Evolutionary conservation across 345 rosid genomes (phyloP).

Genomic region (Eucalyptus rudis): DNA sequence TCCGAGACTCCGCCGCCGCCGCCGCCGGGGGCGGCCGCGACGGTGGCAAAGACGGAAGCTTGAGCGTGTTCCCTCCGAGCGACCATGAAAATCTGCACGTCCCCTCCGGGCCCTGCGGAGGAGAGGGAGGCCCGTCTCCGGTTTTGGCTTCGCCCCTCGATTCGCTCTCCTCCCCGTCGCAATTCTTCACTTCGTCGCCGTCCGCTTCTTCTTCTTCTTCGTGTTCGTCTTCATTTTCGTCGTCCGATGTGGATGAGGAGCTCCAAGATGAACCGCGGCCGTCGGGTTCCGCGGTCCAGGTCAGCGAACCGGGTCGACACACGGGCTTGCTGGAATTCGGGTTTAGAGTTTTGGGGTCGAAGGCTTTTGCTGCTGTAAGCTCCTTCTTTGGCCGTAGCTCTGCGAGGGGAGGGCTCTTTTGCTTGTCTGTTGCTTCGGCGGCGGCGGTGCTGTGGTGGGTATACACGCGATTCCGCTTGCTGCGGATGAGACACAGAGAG

Average conservation of each 20-base stretch:
- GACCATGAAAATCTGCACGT: conserved; percentile 4
- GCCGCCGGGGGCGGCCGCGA: background rate
- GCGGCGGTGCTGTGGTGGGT: background rate
- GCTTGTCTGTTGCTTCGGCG: background rate
- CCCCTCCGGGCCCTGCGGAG: background rate
- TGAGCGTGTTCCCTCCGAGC: conserved; percentile 1
- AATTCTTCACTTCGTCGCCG: background rate
- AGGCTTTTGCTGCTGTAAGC: background rate
- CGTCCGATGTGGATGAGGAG: background rate
- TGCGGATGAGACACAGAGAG: background rate
- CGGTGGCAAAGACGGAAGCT: background rate
- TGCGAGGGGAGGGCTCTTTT: background rate
- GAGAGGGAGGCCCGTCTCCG: background rate
- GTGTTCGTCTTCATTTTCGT: background rate
- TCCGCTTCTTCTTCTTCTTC: background rate
- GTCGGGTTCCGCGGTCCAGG: background rate
- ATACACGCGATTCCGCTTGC: background rate
- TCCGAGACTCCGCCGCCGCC: background rate
- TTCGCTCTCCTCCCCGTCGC: background rate
- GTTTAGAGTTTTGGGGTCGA: background rate
- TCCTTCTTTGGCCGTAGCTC: background rate
- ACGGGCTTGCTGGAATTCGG: background rate
- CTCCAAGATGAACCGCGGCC: background rate
- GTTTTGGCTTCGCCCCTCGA: background rate
- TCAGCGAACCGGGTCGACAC: background rate